Percentiles rank a stretch among this genome's conserved stretches.
phyloP scores from a whole-genome alignment of 805 yeast genomes.

The Schizosaccharomyces pombe region DNA sequence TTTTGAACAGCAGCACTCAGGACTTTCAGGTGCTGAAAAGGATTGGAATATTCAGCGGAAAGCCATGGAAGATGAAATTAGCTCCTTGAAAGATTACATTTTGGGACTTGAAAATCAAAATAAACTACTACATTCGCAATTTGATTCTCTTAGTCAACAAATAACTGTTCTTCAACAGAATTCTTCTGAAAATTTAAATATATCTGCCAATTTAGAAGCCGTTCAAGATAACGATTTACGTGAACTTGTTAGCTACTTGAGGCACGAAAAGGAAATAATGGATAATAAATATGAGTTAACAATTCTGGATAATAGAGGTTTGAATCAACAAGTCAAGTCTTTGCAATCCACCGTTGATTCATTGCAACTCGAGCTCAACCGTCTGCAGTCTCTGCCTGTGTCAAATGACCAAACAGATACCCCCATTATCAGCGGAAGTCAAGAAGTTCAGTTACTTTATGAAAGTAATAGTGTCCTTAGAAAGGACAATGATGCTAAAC shows the following conservation, averaged over 20 bases:
- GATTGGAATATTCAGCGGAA: conserved; percentile 25
- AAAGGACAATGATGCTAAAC: conserved; percentile 21
- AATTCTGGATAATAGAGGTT: conserved; percentile 29
- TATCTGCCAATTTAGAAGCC: not conserved
- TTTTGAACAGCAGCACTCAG: conserved; percentile 15
- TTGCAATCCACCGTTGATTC: conserved; percentile 17
- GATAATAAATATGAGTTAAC: conserved; percentile 33
- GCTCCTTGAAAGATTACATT: conserved; percentile 10
- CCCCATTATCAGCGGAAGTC: conserved; percentile 24
- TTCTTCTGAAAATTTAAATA: not conserved
- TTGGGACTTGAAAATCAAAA: conserved; percentile 47
- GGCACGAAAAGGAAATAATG: conserved; percentile 52
- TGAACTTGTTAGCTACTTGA: conserved; percentile 36
- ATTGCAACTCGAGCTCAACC: conserved; percentile 20
- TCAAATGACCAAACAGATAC: not conserved
- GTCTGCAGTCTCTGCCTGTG: not conserved
- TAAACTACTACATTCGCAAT: conserved; percentile 39
- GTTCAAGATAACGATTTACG: conserved; percentile 16
- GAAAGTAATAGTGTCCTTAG: conserved; percentile 48
- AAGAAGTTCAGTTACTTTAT: conserved; percentile 37
- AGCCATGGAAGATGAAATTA: conserved; percentile 25
- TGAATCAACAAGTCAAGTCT: conserved; percentile 21
- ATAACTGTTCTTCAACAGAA: conserved; percentile 7
- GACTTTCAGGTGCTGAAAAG: conserved; percentile 19
- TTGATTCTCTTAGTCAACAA: conserved; percentile 22